Evolutionary conservation across 2,329 filamentous ascomycete genomes (phyloP).

Genomic region (Tolypocladium nubicola): DNA sequence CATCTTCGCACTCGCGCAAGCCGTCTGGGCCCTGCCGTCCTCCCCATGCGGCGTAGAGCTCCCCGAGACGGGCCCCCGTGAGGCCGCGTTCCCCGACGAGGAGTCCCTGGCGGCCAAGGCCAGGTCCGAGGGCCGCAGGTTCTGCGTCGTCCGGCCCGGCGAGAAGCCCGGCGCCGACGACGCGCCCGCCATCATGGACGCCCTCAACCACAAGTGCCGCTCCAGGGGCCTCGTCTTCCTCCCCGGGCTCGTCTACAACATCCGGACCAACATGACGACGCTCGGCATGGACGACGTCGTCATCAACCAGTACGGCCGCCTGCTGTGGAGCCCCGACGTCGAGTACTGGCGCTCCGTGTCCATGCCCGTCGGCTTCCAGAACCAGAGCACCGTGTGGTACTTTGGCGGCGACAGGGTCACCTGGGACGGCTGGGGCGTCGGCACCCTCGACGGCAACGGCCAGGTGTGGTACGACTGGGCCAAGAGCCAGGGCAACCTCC

Average conservation of each 20-base stretch:
- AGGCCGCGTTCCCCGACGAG: neutral
- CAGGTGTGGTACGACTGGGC: constrained; percentile 48
- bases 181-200: constrained; percentile 17
- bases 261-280: constrained; percentile 24
- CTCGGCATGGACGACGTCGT: constrained; percentile 22
- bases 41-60: neutral
- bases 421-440: constrained; percentile 37
- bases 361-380: constrained; percentile 41
- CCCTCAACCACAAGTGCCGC: constrained; percentile 19
- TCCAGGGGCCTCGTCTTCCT: constrained; percentile 19
- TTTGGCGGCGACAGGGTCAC: constrained; percentile 41
- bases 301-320: constrained; percentile 30
- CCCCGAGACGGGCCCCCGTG: too few relatives aligned
- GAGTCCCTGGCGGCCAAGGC: constrained; percentile 3
- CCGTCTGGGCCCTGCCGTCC: neutral
- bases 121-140: constrained; percentile 9
- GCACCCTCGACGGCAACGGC: constrained; percentile 49
- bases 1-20: neutral
- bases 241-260: constrained; percentile 21
- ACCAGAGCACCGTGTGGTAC: constrained; percentile 42
- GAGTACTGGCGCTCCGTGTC: constrained; percentile 41
- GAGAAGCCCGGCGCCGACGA: constrained; percentile 16
- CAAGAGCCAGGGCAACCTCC: constrained; percentile 30
- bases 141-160: constrained; percentile 18
- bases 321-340: constrained; percentile 33